A percentile compares a stretch with the other conserved stretches of the same genome.
phyloP scores from a whole-genome alignment of 495 filamentous ascomycete species.

The Talaromyces proteolyticus region DNA sequence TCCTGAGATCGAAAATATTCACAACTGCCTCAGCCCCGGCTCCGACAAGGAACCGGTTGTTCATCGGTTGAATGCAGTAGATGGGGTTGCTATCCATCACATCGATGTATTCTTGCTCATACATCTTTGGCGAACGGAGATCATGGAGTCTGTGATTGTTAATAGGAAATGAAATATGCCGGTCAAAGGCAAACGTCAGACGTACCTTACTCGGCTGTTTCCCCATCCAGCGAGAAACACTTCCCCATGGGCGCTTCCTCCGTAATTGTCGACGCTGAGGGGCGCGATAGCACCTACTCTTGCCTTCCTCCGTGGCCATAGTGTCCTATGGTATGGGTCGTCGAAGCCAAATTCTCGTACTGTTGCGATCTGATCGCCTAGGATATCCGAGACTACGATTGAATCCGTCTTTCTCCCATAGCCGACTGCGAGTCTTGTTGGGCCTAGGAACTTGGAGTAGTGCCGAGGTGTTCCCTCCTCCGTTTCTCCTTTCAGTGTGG shows the following conservation, averaged over 20 bases:
- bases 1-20: slow-evolving; percentile 62
- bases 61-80: slow-evolving; percentile 53
- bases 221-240: slow-evolving; percentile 59
- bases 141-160: slow-evolving; percentile 53
- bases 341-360: slow-evolving; percentile 27
- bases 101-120: slow-evolving; percentile 47
- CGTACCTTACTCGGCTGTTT: slow-evolving; percentile 49
- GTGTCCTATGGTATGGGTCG: slow-evolving; percentile 9
- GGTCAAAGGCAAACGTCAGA: not conserved
- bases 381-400: slow-evolving; percentile 44
- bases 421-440: slow-evolving; percentile 43
- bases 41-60: slow-evolving; percentile 53
- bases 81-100: slow-evolving; percentile 49
- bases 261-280: slow-evolving; percentile 26
- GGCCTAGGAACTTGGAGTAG: slow-evolving; percentile 48
- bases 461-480: slow-evolving; percentile 25
- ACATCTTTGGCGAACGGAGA: slow-evolving; percentile 46
- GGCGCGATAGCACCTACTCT: slow-evolving; percentile 48
- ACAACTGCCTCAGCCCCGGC: slow-evolving; percentile 49
- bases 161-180: not conserved
- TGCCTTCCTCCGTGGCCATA: slow-evolving; percentile 13
- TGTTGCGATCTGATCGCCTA: slow-evolving; percentile 27
- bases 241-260: slow-evolving; percentile 29
- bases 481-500: slow-evolving; percentile 21
- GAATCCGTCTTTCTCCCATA: slow-evolving; percentile 37